Percentiles rank a stretch among this genome's conserved stretches.
These are phyloP conservation scores for Bombardia bombarda DNA, from an alignment of 495 filamentous ascomycete genomes.

Conservation along the genomic window DNA sequence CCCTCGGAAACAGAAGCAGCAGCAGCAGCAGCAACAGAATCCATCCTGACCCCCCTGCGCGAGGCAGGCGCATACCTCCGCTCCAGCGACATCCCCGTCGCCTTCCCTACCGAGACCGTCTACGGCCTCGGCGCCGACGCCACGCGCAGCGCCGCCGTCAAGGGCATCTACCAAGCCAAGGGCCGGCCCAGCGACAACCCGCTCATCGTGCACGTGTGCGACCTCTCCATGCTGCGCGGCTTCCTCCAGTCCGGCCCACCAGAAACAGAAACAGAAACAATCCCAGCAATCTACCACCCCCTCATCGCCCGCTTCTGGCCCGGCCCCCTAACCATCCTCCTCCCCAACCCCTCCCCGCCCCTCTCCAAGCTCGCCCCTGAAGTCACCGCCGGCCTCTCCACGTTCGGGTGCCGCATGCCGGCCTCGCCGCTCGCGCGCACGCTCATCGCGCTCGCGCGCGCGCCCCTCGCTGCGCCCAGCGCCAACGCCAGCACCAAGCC, in stretches of 20 bases:
- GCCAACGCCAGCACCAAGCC: constrained; percentile 92
- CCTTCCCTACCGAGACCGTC: constrained; percentile 96
- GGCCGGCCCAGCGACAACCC: constrained; percentile 88
- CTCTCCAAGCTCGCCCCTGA: constrained; percentile 57
- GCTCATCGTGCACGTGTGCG: constrained; percentile 85
- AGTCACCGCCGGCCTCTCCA: constrained; percentile 73
- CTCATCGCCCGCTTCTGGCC: constrained; percentile 88
- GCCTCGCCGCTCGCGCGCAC: constrained; percentile 73
- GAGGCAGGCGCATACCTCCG: constrained; percentile 55
- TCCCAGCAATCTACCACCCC: constrained; percentile 75
- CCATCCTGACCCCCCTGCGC: constrained; percentile 23
- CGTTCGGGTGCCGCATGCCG: constrained; percentile 89
- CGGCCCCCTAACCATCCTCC: constrained; percentile 84
- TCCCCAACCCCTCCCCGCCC: constrained; percentile 61
- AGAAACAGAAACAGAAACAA: constrained; percentile 29
- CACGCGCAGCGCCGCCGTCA: constrained; percentile 74
- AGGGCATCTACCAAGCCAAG: constrained; percentile 85
- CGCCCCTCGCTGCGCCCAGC: constrained; percentile 86
- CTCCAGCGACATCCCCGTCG: constrained; percentile 65
- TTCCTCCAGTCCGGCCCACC: constrained; percentile 34
- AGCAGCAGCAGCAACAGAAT: too few species aligned
- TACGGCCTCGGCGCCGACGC: constrained; percentile 96
- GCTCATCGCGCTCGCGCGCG: constrained; percentile 66
- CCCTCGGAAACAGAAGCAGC: too few species aligned
- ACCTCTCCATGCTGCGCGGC: constrained; percentile 66